Conservation (phyloP, 1,284 basidiomycete species). For the Termitomyces sp. region DNA sequence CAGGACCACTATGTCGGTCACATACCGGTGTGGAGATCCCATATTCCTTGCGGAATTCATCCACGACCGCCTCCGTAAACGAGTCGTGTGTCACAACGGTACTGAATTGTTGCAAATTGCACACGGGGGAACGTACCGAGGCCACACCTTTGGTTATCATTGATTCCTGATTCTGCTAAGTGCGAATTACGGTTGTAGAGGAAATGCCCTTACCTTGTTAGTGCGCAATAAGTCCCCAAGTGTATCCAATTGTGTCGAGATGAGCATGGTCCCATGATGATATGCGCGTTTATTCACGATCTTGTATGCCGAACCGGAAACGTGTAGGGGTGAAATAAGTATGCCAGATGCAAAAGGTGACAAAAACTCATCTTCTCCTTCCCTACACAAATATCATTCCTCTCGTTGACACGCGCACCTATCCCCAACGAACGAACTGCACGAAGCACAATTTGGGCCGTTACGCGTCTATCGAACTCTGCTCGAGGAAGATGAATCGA, state of each 20-base stretch:
- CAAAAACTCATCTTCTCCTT: constrained; percentile 75
- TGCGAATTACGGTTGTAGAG: not conserved
- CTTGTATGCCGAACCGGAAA: constrained; percentile 98
- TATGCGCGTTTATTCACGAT: constrained; percentile 89
- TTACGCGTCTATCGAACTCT: constrained; percentile 77
- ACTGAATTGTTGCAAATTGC: constrained; percentile 69
- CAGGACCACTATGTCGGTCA: not conserved
- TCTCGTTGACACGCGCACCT: constrained; percentile 76
- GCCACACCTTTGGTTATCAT: constrained; percentile 85
- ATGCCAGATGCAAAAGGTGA: not conserved
- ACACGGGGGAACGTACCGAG: constrained; percentile 90
- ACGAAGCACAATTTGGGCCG: constrained; percentile 73
- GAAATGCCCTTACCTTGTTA: constrained; percentile 51
- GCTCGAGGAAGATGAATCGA: constrained; percentile 86
- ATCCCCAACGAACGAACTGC: constrained; percentile 77
- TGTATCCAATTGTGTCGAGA: constrained; percentile 70
- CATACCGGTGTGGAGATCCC: constrained; percentile 40
- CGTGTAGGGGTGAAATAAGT: constrained; percentile 40
- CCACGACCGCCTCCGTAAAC: constrained; percentile 71
- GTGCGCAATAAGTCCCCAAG: constrained; percentile 71
- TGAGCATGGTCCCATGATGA: constrained; percentile 99
- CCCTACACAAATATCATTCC: constrained; percentile 87
- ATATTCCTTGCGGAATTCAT: constrained; percentile 70
- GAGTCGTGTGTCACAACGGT: constrained; percentile 54
- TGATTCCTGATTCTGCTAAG: constrained; percentile 42